Base-by-base conservation (phyloP, 371 early-diverging fungal species). In the Circinella minor region DNA sequence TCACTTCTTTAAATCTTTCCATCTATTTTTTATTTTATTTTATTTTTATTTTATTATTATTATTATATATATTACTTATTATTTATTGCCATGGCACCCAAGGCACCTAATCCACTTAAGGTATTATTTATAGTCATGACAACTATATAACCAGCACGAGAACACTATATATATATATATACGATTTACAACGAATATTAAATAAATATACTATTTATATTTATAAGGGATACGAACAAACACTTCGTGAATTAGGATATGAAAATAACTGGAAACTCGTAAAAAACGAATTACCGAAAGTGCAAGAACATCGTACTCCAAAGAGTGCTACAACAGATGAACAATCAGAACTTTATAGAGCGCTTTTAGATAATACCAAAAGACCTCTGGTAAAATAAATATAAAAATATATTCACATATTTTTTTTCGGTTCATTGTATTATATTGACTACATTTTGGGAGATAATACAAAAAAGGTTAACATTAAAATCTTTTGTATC, bases 351-450 rank as follows among this genome's bases (percentile, higher is more conserved):
- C 59, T 70, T 36, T 55, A 57, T 48, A 43, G 55, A 15, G 18
- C 20, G 11, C 60, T 74, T 36, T 11, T 70, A 15, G 20, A 55
- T 4, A 67, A 70, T 27, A 74, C 71, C 43, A 70, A 70, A 38
- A 67, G 64, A 17, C 74, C 74, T 64, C 43, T 66, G 65, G 74
- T 74, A 73, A 43, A 43, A 43, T 39, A 43, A 43, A 9, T 2
- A 43, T 43, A 2, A 73, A 43, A 43, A 43, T 43, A 43, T 9
- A 9, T 43, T 9, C 11, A 43, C 11, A 54, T 20, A 4, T n/a
- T 14, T 51, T n/a, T n/a, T 51, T 57, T 34, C 61, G 14, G 3
- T 3, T 54, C 36, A 60, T 15, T 55, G 43, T 39, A 15, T 36
- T 27, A 27, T 27, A 27, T 27, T 27, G 27, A 27, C 27, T 27